These are phyloP conservation scores for Ogataea ganodermae DNA, from an alignment of 805 yeast species.

Conservation along the genomic window DNA sequence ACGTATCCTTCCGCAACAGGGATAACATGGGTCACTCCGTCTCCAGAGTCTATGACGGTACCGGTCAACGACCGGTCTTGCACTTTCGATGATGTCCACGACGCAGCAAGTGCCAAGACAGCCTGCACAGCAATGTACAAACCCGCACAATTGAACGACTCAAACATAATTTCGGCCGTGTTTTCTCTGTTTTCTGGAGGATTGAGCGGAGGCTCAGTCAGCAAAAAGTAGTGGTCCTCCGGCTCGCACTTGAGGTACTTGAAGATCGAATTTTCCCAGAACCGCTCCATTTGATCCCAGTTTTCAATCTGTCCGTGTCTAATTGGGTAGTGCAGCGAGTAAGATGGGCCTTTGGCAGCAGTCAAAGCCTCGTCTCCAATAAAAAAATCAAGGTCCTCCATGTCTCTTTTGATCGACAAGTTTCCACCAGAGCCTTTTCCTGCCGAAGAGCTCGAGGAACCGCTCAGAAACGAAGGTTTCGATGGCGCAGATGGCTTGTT, in stretches of 20 bases:
- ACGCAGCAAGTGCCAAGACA: conserved; percentile 95
- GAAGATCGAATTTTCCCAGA: conserved; percentile 97
- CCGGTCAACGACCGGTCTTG: conserved; percentile 95
- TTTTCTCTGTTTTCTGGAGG: conserved; percentile 99
- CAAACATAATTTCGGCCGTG: conserved; percentile 98
- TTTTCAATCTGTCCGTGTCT: conserved; percentile 98
- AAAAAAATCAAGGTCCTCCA: conserved; percentile 90
- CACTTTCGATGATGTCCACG: conserved; percentile 97
- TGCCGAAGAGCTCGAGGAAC: conserved; percentile 28
- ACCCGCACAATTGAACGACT: conserved; percentile 98
- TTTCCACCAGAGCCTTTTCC: conserved; percentile 38
- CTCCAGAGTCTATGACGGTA: conserved; percentile 97
- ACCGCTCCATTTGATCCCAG: conserved; percentile 99
- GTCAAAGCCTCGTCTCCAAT: conserved; percentile 94
- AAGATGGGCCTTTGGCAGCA: conserved; percentile 89
- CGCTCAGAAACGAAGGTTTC: conserved; percentile 47
- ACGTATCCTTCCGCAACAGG: conserved; percentile 99
- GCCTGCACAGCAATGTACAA: conserved; percentile 98
- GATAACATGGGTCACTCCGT: conserved; percentile 98
- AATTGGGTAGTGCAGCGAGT: conserved; percentile 87
- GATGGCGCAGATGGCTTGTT: conserved; percentile 45
- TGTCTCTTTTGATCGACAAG: conserved; percentile 71
- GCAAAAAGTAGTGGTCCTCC: conserved; percentile 92
- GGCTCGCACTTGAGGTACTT: conserved; percentile 97
- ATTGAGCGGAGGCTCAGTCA: conserved; percentile 97